Evolutionary conservation across 2,329 filamentous ascomycete species (phyloP).

Genomic region (Aureobasidium subglaciale): DNA sequence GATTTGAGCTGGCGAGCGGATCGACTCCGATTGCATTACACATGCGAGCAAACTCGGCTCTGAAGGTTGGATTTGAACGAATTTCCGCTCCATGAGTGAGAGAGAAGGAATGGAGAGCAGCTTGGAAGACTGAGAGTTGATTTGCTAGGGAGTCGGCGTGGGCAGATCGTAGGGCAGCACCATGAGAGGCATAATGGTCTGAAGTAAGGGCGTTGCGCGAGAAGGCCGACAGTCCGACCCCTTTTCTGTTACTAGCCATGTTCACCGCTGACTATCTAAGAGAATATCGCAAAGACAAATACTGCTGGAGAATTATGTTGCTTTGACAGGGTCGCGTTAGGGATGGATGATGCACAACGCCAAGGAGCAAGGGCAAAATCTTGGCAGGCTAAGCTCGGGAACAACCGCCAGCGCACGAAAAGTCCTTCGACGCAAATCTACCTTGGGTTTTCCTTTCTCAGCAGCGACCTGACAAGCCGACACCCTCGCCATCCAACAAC

Average conservation of each 20-base stretch:
- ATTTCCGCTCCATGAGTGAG: constrained; percentile 93
- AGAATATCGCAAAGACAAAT: background rate
- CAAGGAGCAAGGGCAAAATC: background rate
- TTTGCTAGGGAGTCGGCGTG: constrained; percentile 83
- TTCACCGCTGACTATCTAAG: background rate
- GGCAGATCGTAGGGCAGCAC: constrained; percentile 72
- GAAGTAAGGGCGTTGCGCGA: constrained; percentile 76
- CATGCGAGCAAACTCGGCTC: constrained; percentile 97
- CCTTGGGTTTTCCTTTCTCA: constrained; percentile 3
- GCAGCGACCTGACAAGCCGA: constrained; percentile 13
- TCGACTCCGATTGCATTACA: constrained; percentile 95
- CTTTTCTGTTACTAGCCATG: constrained; percentile 55
- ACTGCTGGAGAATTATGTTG: background rate
- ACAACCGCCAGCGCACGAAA: constrained; percentile 10
- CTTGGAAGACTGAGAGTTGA: constrained; percentile 93
- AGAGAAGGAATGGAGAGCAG: constrained; percentile 88
- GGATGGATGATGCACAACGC: background rate
- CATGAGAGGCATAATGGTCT: constrained; percentile 85
- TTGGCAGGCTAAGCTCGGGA: constrained; percentile 2
- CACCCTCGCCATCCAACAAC: constrained; percentile 20
- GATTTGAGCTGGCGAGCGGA: constrained; percentile 59
- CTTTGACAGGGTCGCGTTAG: background rate
- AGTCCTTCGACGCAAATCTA: constrained; percentile 13
- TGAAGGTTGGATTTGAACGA: constrained; percentile 87
- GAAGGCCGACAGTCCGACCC: constrained; percentile 85